Base-by-base conservation (phyloP, 139 green algal species). In the Edaphochlamys debaryana region DNA sequence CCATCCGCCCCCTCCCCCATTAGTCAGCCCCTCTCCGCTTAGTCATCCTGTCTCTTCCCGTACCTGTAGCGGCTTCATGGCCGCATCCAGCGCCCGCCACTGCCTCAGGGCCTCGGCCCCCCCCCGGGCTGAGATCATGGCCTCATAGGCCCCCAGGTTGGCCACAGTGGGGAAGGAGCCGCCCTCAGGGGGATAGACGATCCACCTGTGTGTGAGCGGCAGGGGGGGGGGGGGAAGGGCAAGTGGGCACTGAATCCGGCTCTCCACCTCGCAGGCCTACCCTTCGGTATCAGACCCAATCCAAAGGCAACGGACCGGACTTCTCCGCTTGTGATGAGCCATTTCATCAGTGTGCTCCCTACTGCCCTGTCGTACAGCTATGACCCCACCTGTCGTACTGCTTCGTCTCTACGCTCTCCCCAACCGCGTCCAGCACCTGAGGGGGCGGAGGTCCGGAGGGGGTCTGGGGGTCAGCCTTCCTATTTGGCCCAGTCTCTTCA, bases 131-230 rank as follows among this genome's bases (percentile, higher is more conserved):
- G 38, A 60, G 20, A 96, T 90, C 82, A 90, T 92, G 56, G 68
- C 79, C 29, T 84, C 80, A 82, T 96, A 96, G 32, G 74, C 75
- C 4, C 88, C 67, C 7, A 67, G 79, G 73, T 90, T 76, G 38
- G 92, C 94, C 3, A 95, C 87, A 30, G 88, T 92, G 50, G 88
- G 88, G 71, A 96, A 98, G 63, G 29, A 27, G 25, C 50, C 79
- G 38, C 91, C 93, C 2, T 94, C 86, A 0, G 92, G 92, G 0
- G 88, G 88, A 79, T 98, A 93, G 67, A 95, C 90, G 19, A 95
- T 85, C 95, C 95, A 97, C 91, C 54, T 67, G 67, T 25, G n/a
- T n/a, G n/a, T n/a, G n/a, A n/a, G n/a, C n/a, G n/a, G 37, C 20
- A 38, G 32, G 29, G 38, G 34, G 32, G 30, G 1, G n/a, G 41